Percentiles rank a stretch among this genome's conserved stretches.
Evolutionary conservation across 2,329 filamentous ascomycete species (phyloP).

Genomic region (Aspergillus sp.): DNA sequence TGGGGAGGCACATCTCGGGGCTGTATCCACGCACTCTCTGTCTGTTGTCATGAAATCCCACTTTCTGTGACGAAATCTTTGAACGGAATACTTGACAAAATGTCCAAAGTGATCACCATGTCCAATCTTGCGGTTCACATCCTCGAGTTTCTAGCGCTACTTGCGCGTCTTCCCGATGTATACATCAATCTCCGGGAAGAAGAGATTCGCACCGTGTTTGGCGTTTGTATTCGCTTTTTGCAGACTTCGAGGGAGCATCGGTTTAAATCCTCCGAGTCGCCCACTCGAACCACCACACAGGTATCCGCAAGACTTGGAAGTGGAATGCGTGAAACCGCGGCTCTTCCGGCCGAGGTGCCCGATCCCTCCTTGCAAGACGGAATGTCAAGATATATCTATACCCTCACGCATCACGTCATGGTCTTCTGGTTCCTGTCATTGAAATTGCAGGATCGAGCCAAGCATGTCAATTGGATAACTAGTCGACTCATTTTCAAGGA

Average conservation of each 20-base stretch:
- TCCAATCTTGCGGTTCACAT: constrained; percentile 91
- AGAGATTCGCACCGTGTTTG: constrained; percentile 91
- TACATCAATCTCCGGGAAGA: constrained; percentile 88
- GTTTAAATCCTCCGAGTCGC: constrained; percentile 33
- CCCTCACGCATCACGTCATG: constrained; percentile 90
- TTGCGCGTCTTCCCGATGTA: constrained; percentile 79
- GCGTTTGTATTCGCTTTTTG: constrained; percentile 89
- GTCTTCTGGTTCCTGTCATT: constrained; percentile 95
- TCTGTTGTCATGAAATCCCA: constrained; percentile 93
- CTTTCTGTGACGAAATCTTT: constrained; percentile 82
- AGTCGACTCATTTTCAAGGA: constrained; percentile 79
- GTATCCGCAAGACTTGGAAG: constrained; percentile 44
- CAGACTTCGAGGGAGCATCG: constrained; percentile 74
- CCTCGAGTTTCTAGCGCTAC: constrained; percentile 86
- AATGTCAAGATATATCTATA: constrained; percentile 89
- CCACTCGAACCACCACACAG: constrained; percentile 32
- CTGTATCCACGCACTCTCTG: constrained; percentile 90
- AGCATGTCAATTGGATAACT: constrained; percentile 85
- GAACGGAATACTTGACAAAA: constrained; percentile 82
- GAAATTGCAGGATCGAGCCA: constrained; percentile 77
- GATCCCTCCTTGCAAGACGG: constrained; percentile 62
- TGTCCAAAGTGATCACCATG: constrained; percentile 95
- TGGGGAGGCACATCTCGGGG: constrained; percentile 86
- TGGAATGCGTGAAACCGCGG: constrained; percentile 43
- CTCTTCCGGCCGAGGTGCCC: constrained; percentile 26